Evolutionary conservation across 2,329 filamentous ascomycete species (phyloP), one percentile per base, ranked within the genome.

Genomic region (Exophiala phaeomuriformis): DNA sequence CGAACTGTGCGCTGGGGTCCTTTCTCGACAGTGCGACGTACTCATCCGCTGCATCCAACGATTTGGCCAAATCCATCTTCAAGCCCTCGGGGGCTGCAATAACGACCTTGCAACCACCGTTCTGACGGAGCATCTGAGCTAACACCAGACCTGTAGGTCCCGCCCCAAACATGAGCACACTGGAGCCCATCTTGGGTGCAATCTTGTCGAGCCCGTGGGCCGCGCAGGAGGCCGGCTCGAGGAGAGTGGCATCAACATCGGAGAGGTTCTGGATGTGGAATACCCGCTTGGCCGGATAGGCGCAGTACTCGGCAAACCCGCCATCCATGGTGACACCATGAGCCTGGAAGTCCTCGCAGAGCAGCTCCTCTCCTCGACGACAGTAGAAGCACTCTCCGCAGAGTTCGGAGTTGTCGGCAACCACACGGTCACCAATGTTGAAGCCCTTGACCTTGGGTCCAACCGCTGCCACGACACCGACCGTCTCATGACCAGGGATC

Each of bases 341-440:
- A 19, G 81, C 82, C 61, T 81, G 77, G 68, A 85, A 83, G 65
- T 84, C 77, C 68, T 86, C 83, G 67, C 84, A 88, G 52, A 86
- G 78, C 44, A 87, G 71, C 31, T 80, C 75, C 65, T 86, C 77
- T 49, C 84, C 83, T 52, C 82, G 79, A 59, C 81, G 79, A 72
- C 84, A 88, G 73, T 86, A 86, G 75, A 85, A 86, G 72, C 84
- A 88, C 68, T 83, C 78, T 46, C 79, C 80, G 69, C 84, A 88
- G 41, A 86, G 77, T 67, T 86, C 71, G 3, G 71, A 75, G 65
- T 72, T 72, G 59, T 72, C 71, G 5, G 70, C 81, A 53, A 79
- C 80, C 33, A 86, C 82, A 44, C 81, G 78, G 63, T 85, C 81
- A 51, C 82, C 82, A 51, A 85, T 64, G 47, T 75, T 64, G 68